A percentile compares a stretch with the other conserved stretches of the same genome.
These are phyloP conservation scores for Corylus avellana DNA, from an alignment of 306 rosid species.

Conservation along the genomic window DNA sequence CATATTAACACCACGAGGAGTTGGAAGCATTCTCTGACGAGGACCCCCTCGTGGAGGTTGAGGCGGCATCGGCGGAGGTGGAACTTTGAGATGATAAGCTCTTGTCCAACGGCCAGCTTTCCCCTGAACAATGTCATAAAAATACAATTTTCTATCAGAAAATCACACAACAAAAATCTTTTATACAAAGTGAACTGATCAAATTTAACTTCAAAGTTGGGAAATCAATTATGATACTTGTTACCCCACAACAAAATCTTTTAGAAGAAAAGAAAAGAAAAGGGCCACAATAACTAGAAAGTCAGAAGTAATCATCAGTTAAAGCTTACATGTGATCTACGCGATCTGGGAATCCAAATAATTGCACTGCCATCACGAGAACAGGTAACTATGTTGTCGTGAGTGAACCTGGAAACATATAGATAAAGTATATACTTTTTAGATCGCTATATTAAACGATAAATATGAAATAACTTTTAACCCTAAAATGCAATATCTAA, in stretches of 20 bases:
- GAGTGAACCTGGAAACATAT: constrained; percentile 77
- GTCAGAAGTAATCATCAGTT: constrained; percentile 15
- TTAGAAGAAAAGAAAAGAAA: background rate
- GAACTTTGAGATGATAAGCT: constrained; percentile 97
- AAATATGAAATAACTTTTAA: background rate
- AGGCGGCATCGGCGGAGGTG: constrained; percentile 97
- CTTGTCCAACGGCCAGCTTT: constrained; percentile 95
- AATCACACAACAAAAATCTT: constrained; percentile 1
- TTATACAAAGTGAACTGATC: constrained; percentile 1
- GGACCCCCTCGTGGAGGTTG: constrained; percentile 97
- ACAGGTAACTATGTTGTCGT: constrained; percentile 97
- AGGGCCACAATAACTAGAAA: constrained; percentile 8
- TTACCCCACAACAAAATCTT: background rate
- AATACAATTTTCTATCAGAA: constrained; percentile 24
- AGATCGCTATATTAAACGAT: background rate
- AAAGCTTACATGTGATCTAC: constrained; percentile 87
- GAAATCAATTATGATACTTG: constrained; percentile 18
- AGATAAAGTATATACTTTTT: constrained; percentile 13
- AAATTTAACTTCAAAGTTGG: constrained; percentile 19
- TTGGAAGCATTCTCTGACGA: constrained; percentile 94
- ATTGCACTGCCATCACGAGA: constrained; percentile 99
- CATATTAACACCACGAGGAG: constrained; percentile 99
- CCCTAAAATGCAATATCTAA: background rate
- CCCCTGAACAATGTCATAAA: constrained; percentile 51
- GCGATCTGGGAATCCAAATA: constrained; percentile 93